phyloP scores from a whole-genome alignment of 2,329 filamentous ascomycete genomes.

The Penicillium sclerotigenum region DNA sequence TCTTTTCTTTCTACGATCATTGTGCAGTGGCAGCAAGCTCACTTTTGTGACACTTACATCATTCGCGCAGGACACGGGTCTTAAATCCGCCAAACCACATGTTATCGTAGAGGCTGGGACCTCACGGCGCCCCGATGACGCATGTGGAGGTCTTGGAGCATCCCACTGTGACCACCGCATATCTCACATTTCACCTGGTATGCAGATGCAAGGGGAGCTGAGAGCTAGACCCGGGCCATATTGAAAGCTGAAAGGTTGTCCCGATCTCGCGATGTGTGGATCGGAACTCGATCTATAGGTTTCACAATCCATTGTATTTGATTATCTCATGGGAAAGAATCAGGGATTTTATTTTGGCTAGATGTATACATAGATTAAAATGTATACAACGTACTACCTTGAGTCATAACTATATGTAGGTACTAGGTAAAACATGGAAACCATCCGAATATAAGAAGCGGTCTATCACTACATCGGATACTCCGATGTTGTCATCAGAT shows the following conservation, averaged over 20 bases:
- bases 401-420: neutral
- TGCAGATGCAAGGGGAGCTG: slow-evolving; percentile 24
- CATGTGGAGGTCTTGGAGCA: slow-evolving; percentile 16
- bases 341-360: neutral
- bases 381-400: neutral
- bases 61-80: neutral
- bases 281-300: slow-evolving; percentile 16
- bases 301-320: neutral
- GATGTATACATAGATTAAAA: neutral
- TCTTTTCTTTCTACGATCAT: neutral
- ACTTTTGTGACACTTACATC: slow-evolving; percentile 7
- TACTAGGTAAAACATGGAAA: neutral
- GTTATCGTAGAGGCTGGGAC: slow-evolving; percentile 6
- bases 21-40: slow-evolving; percentile 1
- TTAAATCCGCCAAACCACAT: slow-evolving; percentile 19
- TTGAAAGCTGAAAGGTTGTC: slow-evolving; percentile 13
- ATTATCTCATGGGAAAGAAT: neutral
- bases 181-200: slow-evolving; percentile 10
- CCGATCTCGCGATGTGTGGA: slow-evolving; percentile 18
- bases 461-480: neutral
- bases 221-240: slow-evolving; percentile 12
- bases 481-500: slow-evolving; percentile 1
- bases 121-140: slow-evolving; percentile 19
- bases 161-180: neutral
- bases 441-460: slow-evolving; percentile 1